Conservation (phyloP, 75 land plant species). For the Azolla pinnata region DNA sequence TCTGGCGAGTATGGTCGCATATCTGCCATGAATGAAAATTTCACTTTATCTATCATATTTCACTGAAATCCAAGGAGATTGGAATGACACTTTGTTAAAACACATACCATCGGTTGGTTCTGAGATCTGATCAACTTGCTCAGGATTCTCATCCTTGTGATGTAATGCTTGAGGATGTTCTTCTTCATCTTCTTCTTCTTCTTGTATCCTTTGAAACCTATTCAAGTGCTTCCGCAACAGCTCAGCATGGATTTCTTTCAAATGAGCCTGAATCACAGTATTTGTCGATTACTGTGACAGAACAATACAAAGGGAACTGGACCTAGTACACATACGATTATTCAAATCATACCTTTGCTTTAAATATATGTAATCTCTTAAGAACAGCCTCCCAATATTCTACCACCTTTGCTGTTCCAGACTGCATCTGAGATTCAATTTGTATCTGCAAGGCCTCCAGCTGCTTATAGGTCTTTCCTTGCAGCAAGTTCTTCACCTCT, state of each 20-base stretch:
- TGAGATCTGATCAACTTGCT: slow-evolving; percentile 13
- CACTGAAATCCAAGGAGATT: too few relatives aligned
- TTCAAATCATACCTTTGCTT: slow-evolving; percentile 64
- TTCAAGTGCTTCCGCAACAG: slow-evolving; percentile 69
- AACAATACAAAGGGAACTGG: background rate
- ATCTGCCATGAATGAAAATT: slow-evolving; percentile 18
- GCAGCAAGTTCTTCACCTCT: slow-evolving; percentile 67
- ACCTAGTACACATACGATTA: background rate
- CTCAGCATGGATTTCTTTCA: slow-evolving; percentile 74
- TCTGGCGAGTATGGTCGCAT: slow-evolving; percentile 44
- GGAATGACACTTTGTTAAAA: too few relatives aligned
- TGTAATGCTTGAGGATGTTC: slow-evolving; percentile 7
- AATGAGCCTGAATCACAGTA: slow-evolving; percentile 45
- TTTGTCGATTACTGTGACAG: background rate
- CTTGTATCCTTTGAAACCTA: slow-evolving; percentile 44
- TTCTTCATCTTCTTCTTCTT: too few relatives aligned
- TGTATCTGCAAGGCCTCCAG: slow-evolving; percentile 43
- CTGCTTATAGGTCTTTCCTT: slow-evolving; percentile 55
- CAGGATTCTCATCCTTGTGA: slow-evolving; percentile 23
- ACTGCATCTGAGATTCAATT: slow-evolving; percentile 79
- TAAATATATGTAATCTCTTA: slow-evolving; percentile 82
- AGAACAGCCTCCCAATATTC: slow-evolving; percentile 97
- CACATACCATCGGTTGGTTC: slow-evolving; percentile 27
- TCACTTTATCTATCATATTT: too few relatives aligned
- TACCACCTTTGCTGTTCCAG: slow-evolving; percentile 87